Evolutionary conservation across 2,329 filamentous ascomycete species (phyloP), one percentile per base, ranked within the genome.

Genomic region (Geosmithia flava): DNA sequence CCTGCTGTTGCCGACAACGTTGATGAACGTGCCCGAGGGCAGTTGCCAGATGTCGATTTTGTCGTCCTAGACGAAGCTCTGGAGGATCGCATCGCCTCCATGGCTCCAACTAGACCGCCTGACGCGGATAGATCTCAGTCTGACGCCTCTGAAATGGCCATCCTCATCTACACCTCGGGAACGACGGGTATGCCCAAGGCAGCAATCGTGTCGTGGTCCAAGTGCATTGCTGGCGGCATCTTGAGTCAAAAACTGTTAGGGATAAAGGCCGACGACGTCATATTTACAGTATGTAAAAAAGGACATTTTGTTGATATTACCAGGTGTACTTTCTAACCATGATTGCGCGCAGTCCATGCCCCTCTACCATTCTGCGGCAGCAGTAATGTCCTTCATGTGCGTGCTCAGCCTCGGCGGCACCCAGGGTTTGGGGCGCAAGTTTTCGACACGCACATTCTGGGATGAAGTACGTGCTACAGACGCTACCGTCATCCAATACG

Each of bases 161-260:
- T 84, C 43, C 74, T 95, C 53, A 90, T 95, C 54, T 94, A 86
- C 62, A 94, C 88, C 0, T 88, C 83, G 29, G 88, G 88, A 17
- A 94, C 88, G 0, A 94, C 88, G 0, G 88, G 88, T 1, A 67
- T 94, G 53, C 87, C 88, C 10, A 94, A 94, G 59, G 78, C 84
- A 0, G 85, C 85, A 11, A 80, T 89, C 45, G 76, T 89, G 2
- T 79, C 80, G n/a, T 88, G 83, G 83, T 69, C 66, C 20, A 89
- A 89, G 59, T 65, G 75, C 48, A 72, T 72, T 47, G 59, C 74
- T 1, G 78, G 72, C 1, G 70, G 69, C 20, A 63, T 61, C 11
- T 78, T 84, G 49, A 68, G 76, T 1, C 61, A 66, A 0, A 60
- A 67, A 0, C 13, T 48, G n/a, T 10, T 50, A 13, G 20, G 46